A percentile compares a stretch with the other conserved stretches of the same genome.
phyloP scores from a whole-genome alignment of 2,329 filamentous ascomycete genomes.

The Fusarium udum region DNA sequence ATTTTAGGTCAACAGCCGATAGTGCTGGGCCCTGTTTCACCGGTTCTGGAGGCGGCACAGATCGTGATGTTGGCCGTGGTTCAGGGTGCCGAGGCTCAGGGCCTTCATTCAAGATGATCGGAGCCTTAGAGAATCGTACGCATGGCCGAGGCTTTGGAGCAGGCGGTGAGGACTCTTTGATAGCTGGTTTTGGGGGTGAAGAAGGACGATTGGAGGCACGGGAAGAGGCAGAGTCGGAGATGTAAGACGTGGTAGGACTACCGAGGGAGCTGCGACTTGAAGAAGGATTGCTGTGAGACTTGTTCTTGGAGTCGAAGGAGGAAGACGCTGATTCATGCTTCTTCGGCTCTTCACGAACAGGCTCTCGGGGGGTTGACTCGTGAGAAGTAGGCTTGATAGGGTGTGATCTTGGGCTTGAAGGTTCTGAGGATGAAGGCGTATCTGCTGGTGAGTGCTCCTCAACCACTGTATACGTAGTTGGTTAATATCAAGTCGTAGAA shows the following conservation, averaged over 20 bases:
- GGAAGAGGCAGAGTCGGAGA: conserved; percentile 35
- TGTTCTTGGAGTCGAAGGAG: background rate
- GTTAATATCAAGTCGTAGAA: background rate
- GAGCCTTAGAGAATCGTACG: conserved; percentile 47
- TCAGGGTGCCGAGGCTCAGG: conserved; percentile 8
- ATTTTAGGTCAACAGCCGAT: conserved; percentile 72
- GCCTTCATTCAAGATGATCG: conserved; percentile 40
- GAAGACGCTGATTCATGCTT: background rate
- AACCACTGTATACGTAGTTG: conserved; percentile 17
- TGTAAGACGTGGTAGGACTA: conserved; percentile 32
- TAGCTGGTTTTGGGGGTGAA: conserved; percentile 9
- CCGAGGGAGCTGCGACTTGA: conserved; percentile 14
- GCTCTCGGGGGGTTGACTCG: conserved; percentile 22
- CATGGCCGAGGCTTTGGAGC: conserved; percentile 38
- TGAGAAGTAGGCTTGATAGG: conserved; percentile 10
- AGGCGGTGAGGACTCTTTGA: conserved; percentile 2
- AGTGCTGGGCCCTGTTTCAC: conserved; percentile 1
- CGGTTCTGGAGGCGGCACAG: conserved; percentile 9
- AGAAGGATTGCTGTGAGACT: background rate
- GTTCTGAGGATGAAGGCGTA: conserved; percentile 36
- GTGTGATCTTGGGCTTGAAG: conserved; percentile 30
- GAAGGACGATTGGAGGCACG: conserved; percentile 17
- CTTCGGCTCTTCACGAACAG: conserved; percentile 33
- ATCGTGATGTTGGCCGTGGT: background rate
- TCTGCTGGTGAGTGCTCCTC: conserved; percentile 31